Percentiles rank a stretch among this genome's conserved stretches.
These are phyloP conservation scores for Entomortierella lignicola DNA, from an alignment of 192 early-diverging fungal genomes.

Conservation along the genomic window DNA sequence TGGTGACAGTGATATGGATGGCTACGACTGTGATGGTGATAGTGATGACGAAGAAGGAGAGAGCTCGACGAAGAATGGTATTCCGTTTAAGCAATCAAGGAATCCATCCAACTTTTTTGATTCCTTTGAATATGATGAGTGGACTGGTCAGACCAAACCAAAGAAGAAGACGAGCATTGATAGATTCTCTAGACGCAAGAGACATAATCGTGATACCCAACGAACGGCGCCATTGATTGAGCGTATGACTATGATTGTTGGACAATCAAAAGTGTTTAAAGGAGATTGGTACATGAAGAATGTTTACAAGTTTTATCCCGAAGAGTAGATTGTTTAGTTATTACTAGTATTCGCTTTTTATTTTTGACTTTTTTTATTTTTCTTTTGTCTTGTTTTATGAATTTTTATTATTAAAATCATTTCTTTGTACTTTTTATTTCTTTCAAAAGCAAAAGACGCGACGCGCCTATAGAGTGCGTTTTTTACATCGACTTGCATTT, in stretches of 20 bases:
- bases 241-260: conserved; percentile 50
- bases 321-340: not conserved
- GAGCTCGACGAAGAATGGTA: not conserved
- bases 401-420: too few species aligned
- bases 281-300: conserved; percentile 55
- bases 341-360: not conserved
- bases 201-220: conserved; percentile 13
- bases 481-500: too few species aligned
- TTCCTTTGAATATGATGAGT: conserved; percentile 43
- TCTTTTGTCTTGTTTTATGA: too few species aligned
- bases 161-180: conserved; percentile 13
- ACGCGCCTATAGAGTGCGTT: too few species aligned
- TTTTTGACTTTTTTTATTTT: not conserved
- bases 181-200: conserved; percentile 41
- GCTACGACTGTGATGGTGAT: not conserved
- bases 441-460: too few species aligned
- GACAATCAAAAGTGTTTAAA: conserved; percentile 46
- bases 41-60: not conserved
- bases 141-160: conserved; percentile 20
- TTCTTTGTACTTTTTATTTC: too few species aligned
- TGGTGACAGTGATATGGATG: conserved; percentile 7
- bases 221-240: conserved; percentile 32
- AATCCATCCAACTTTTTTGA: conserved; percentile 4
- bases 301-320: conserved; percentile 31
- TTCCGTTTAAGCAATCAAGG: not conserved